Percentiles rank a stretch among this genome's conserved stretches.
phyloP scores from a whole-genome alignment of 2,329 filamentous ascomycete genomes.

The Fusarium tuaranense region DNA sequence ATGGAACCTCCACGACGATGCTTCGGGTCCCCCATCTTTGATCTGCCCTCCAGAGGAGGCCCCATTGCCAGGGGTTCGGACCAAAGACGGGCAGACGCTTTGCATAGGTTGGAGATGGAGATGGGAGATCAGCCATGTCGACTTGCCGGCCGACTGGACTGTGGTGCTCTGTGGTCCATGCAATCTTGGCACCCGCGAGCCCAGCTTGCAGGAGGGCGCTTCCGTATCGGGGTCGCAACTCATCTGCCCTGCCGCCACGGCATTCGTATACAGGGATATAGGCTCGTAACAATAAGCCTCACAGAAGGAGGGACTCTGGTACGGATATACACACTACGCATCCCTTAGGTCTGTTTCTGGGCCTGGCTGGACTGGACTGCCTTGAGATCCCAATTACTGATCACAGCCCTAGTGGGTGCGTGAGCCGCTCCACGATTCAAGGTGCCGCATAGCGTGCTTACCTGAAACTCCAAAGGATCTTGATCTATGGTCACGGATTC shows the following conservation, averaged over 20 bases:
- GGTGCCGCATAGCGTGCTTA: constrained; percentile 1
- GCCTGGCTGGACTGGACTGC: constrained; percentile 11
- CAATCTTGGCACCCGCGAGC: constrained; percentile 7
- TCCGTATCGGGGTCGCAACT: constrained; percentile 31
- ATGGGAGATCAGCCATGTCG: constrained; percentile 12
- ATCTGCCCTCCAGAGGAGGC: constrained; percentile 19
- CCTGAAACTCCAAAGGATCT: constrained; percentile 16
- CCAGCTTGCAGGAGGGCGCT: constrained; percentile 10
- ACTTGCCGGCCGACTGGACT: constrained; percentile 12
- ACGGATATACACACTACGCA: not conserved
- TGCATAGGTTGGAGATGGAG: constrained; percentile 28
- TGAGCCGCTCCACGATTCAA: constrained; percentile 15
- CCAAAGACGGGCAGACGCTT: constrained; percentile 12
- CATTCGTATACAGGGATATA: constrained; percentile 34
- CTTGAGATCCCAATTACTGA: constrained; percentile 21
- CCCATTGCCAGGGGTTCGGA: constrained; percentile 26
- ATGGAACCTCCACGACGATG: constrained; percentile 9
- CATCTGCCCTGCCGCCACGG: constrained; percentile 33
- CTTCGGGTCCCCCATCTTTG: constrained; percentile 5
- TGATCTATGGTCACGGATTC: not conserved
- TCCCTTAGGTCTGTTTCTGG: constrained; percentile 5
- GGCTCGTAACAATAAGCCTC: constrained; percentile 36
- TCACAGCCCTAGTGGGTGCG: constrained; percentile 23
- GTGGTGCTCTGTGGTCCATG: constrained; percentile 19
- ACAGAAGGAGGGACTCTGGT: constrained; percentile 10